These are phyloP conservation scores for Tetraselmis striata DNA, from an alignment of 139 green algal species.

Conservation along the genomic window DNA sequence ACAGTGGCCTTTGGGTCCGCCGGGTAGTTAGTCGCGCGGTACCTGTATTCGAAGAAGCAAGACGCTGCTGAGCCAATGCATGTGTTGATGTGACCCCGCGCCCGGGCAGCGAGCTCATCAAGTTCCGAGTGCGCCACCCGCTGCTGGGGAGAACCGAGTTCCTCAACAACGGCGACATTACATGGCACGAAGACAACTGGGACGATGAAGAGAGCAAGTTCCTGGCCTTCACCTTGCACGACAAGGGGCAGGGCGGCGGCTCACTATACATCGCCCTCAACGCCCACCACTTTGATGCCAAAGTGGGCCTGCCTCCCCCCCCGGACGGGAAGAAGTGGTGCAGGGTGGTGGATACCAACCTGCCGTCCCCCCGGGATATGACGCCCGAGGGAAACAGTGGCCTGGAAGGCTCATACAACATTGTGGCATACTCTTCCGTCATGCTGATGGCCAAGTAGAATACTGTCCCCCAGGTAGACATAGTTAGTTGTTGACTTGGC, in stretches of 20 bases:
- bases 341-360: conserved; percentile 90
- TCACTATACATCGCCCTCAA: conserved; percentile 93
- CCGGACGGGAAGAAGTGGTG: conserved; percentile 66
- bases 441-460: conserved; percentile 59
- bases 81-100: too few species aligned
- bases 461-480: background rate
- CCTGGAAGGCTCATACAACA: conserved; percentile 44
- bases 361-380: conserved; percentile 82
- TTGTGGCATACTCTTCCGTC: conserved; percentile 57
- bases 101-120: conserved; percentile 66
- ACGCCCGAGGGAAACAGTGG: conserved; percentile 70
- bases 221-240: conserved; percentile 91
- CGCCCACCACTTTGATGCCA: conserved; percentile 69
- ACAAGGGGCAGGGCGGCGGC: conserved; percentile 43
- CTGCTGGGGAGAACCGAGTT: conserved; percentile 75
- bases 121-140: conserved; percentile 72
- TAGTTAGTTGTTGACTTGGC: too few species aligned
- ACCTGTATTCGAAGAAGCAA: conserved; percentile 20
- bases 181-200: conserved; percentile 97
- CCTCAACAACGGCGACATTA: conserved; percentile 69
- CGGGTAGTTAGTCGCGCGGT: background rate
- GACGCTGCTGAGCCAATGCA: too few species aligned
- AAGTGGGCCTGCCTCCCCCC: conserved; percentile 48
- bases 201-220: conserved; percentile 82
- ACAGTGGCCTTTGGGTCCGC: background rate